Evolutionary conservation across 192 early-diverging fungal species (phyloP), one percentile per base, ranked within the genome.

Genomic region (Pilaira anomala): DNA sequence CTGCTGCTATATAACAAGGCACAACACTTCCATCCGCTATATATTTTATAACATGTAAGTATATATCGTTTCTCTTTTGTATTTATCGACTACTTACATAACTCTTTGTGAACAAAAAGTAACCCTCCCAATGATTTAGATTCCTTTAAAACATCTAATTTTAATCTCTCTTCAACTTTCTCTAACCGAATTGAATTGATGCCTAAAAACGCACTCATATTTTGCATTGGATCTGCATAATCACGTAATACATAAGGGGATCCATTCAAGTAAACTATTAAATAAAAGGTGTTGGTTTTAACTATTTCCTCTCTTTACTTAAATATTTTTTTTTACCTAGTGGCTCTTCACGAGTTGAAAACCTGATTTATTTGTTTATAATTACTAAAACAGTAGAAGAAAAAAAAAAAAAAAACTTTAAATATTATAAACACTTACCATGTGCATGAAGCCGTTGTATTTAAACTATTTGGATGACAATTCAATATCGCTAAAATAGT

Each of bases 41-140:
- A 63, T 30, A 51, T 11, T 25, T n/a, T 22, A 55, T 9, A 36
- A 6, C 57, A 29, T 29, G n/a, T 33, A 33, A 45, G 16, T 51
- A 54, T 36, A 36, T 9, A 16, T 22, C 3, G 6, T 52, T 46
- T 21, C 18, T 48, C 46, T 21, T 16, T 8, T 48, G 18, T 48
- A 21, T 19, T 48, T n/a, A n/a, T n/a, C n/a, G n/a, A n/a, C n/a
- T n/a, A 66, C 70, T 66, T 62, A 72, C 70, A 61, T 26, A 74
- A 33, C 57, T 87, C 85, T 44, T 87, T 80, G 62, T 87, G 85
- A 4, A 83, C 85, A 1, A 87, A 71, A 14, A 87, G 36, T 18
- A 87, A 62, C 5, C 83, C 83, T 39, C 73, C 74, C 26, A 65
- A 75, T n/a, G 53, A 48, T 11, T 44, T 26, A 7, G 76, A 60